Base-by-base conservation (phyloP, 129 eudicot genomes). In the Tanacetum coccineum region DNA sequence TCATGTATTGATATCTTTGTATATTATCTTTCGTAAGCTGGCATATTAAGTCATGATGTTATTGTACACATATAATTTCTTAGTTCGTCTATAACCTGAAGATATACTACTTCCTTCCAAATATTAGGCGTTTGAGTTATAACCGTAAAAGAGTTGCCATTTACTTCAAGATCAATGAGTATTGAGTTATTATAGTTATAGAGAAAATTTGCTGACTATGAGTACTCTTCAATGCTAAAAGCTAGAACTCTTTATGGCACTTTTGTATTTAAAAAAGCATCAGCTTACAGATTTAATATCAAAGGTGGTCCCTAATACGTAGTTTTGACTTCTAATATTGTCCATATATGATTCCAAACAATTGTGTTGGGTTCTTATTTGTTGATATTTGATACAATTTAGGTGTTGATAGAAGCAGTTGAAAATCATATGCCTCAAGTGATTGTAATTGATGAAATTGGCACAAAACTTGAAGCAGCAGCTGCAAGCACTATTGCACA, bases 361-460 rank as follows among this genome's bases (percentile, higher is more conserved):
- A 30, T 56, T 63, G 28, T 53, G 4, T 46, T 47, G 44, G 80
- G 63, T 32, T 30, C 64, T 62, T 44, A 9, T 54, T 54, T 64
- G 66, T 47, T 15, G 69, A 59, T 45, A 50, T 62, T 69, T 56
- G 32, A 14, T 66, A 42, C 59, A 55, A 63, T 82, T n/a, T 61
- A 91, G 97, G 98, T 92, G 26, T 74, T 92, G 72, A 92, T 92
- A 63, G 98, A 92, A 85, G 98, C 98, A 70, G 98, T 92, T 51
- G 98, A 91, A 76, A 91, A 91, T 76, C 98, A 91, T 60, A 91
- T 91, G 98, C 98, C 98, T 10, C 98, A 91, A 88, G 98, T 88
- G 73, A 91, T 87, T 70, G 98, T 92, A 71, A 92, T 92, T 39
- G 98, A 92, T 80, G 98, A 92, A 78, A 92, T 92, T 70, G 96